Percentiles rank a stretch among this genome's conserved stretches.
These are phyloP conservation scores for Umbelopsis sp. DNA, from an alignment of 371 early-diverging fungal species.

Conservation along the genomic window DNA sequence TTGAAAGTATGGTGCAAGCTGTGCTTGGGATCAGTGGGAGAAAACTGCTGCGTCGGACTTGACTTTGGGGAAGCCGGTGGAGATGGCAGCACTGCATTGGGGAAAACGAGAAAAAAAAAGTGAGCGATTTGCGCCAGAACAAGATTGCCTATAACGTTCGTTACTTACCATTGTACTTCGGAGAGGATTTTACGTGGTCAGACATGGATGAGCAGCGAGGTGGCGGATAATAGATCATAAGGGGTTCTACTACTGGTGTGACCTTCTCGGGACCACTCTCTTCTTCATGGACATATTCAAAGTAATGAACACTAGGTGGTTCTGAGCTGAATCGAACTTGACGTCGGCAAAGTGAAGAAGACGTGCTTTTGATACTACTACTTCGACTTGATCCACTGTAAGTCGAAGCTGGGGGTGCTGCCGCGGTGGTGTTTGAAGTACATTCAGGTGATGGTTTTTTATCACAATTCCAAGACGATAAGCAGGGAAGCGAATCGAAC, in stretches of 20 bases:
- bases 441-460: neutral
- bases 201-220: neutral
- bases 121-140: neutral
- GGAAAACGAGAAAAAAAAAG: neutral
- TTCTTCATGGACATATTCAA: constrained; percentile 6
- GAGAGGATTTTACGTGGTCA: neutral
- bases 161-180: neutral
- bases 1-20: neutral
- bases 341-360: constrained; percentile 4
- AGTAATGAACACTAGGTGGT: constrained; percentile 6
- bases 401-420: neutral
- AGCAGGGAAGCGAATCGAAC: constrained; percentile 9
- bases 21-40: neutral
- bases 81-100: neutral
- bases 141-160: neutral
- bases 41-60: neutral
- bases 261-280: constrained; percentile 13
- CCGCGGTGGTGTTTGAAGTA: neutral
- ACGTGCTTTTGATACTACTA: constrained; percentile 11
- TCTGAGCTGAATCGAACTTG: constrained; percentile 17
- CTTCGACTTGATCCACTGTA: constrained; percentile 15
- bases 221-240: constrained; percentile 18
- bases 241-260: constrained; percentile 15
- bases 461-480: constrained; percentile 14
- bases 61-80: constrained; percentile 4